phyloP scores from a whole-genome alignment of 495 filamentous ascomycete species.

The Aspergillus taichungensis region DNA sequence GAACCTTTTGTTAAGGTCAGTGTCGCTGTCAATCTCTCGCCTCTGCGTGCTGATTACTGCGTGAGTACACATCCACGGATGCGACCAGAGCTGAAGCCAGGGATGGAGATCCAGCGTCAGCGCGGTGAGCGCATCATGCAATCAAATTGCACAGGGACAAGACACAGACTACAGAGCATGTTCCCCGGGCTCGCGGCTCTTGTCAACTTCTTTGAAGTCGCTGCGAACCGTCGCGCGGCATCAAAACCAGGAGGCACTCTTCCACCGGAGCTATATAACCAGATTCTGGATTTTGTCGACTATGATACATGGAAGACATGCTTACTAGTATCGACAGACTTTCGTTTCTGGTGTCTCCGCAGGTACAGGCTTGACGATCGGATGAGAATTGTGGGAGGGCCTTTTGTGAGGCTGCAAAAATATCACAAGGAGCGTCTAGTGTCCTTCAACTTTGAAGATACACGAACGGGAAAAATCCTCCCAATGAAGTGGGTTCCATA shows the following conservation, averaged over 20 bases:
- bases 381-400: not conserved
- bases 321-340: not conserved
- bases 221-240: not conserved
- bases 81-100: conserved; percentile 1
- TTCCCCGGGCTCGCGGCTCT: conserved; percentile 2
- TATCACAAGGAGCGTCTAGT: not conserved
- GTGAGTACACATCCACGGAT: conserved; percentile 1
- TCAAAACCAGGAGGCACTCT: not conserved
- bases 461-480: not conserved
- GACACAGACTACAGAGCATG: not conserved
- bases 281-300: conserved; percentile 3
- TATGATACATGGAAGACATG: conserved; percentile 2
- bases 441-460: conserved; percentile 1
- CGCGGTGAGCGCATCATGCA: conserved; percentile 1
- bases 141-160: conserved; percentile 1
- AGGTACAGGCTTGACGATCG: conserved; percentile 3
- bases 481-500: not conserved
- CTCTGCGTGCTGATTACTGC: not conserved
- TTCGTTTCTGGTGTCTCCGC: conserved; percentile 1
- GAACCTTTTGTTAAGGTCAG: not conserved
- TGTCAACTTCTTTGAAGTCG: conserved; percentile 1
- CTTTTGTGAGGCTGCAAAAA: conserved; percentile 1
- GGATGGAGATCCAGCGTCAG: not conserved
- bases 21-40: not conserved
- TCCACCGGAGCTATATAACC: not conserved